Base-by-base conservation (phyloP, 495 filamentous ascomycete genomes). In the Neurospora africana region DNA sequence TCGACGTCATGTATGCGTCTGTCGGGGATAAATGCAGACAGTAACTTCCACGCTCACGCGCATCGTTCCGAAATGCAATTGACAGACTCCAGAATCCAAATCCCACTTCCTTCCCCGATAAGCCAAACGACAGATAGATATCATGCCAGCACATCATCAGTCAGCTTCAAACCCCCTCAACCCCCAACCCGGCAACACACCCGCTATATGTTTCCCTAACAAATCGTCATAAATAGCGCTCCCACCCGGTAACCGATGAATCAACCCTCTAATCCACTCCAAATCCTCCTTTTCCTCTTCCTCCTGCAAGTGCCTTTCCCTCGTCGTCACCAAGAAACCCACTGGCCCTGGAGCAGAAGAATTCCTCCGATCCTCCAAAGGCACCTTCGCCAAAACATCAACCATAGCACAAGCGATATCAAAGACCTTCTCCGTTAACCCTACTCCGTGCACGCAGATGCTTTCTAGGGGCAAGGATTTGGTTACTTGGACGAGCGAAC, bases 361-460 rank as follows among this genome's bases (percentile, higher is more conserved):
- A 69, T 21, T 73, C 69, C 76, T 75, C 72, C 77, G 78, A 13
- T 65, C 53, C 15, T 65, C 53, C 17, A 78, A 68, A 5, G 79
- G 78, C 2, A 79, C 75, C 0, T 75, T 74, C 0, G 78, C 77
- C 19, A 89, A 78, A 2, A 89, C 86, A 76, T 88, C 86, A 0
- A 85, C 80, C 70, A 89, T 86, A 0, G 87, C 86, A 69, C 85
- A 86, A 2, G 84, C 81, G 69, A 89, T 81, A 70, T 89, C 87
- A 68, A 89, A 86, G 1, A 89, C 77, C 76, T 88, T 89, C 70
- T 87, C 83, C 33, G 86, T 81, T 44, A 91, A 89, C 35, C 87
- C 87, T 69, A 86, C 87, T 0, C 89, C 89, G 71, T 91, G 88
- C 0, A 90, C 84, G 74, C 87, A 84, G 17, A 90, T 86, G 47